phyloP scores from a whole-genome alignment of 2,329 filamentous ascomycete species.

The Nigrospora osmanthi region DNA sequence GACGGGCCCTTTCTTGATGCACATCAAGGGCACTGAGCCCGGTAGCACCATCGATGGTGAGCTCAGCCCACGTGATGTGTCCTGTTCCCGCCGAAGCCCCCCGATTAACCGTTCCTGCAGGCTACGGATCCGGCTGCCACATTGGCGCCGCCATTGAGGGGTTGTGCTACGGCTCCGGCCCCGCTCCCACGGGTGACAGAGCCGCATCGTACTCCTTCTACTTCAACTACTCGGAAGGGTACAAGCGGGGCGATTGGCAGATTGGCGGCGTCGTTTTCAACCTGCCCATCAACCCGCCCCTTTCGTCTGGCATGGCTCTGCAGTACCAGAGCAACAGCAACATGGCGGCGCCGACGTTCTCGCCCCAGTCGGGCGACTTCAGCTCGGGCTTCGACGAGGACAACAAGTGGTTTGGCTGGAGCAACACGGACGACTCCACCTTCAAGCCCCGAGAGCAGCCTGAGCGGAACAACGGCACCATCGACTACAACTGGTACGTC shows the following conservation, averaged over 20 bases:
- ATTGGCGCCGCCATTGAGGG: conserved; percentile 24
- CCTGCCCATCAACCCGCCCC: conserved; percentile 12
- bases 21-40: conserved; percentile 16
- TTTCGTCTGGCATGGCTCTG: conserved; percentile 13
- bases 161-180: conserved; percentile 17
- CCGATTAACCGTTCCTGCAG: conserved; percentile 3
- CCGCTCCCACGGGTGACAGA: conserved; percentile 3
- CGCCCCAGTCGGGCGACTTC: neutral
- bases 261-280: conserved; percentile 22
- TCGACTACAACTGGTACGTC: conserved; percentile 24
- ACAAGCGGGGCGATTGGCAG: conserved; percentile 4
- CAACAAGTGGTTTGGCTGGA: conserved; percentile 18
- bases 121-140: conserved; percentile 23
- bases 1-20: conserved; percentile 23
- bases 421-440: conserved; percentile 19
- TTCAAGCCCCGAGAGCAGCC: neutral
- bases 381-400: conserved; percentile 23
- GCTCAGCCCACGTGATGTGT: neutral
- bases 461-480: conserved; percentile 2
- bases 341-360: conserved; percentile 20
- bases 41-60: conserved; percentile 18
- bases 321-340: conserved; percentile 17
- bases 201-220: conserved; percentile 17
- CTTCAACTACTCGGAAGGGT: conserved; percentile 22
- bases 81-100: too few species aligned